These are phyloP conservation scores for Halophytophthora polymorphica DNA, from an alignment of 352 stramenopile species.

Conservation along the genomic window DNA sequence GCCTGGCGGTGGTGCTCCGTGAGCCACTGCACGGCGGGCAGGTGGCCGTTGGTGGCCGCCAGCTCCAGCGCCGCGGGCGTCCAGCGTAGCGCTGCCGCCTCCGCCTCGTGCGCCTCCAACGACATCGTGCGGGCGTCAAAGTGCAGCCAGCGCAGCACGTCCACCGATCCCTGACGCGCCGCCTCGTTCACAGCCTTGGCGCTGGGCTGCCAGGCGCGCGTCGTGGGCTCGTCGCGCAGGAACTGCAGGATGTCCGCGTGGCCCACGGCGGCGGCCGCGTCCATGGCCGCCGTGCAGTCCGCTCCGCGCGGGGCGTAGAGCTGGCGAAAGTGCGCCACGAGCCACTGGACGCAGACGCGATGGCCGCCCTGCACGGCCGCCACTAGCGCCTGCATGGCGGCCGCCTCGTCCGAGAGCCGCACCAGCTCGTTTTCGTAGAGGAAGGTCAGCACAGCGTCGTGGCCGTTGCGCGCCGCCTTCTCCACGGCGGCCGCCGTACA, in stretches of 20 bases:
- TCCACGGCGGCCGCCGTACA: slow-evolving; percentile 58
- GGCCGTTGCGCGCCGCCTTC: slow-evolving; percentile 64
- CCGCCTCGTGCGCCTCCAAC: slow-evolving; percentile 4
- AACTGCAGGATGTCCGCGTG: slow-evolving; percentile 61
- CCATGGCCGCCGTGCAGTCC: slow-evolving; percentile 41
- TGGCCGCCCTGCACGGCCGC: slow-evolving; percentile 54
- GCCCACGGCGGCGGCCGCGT: slow-evolving; percentile 43
- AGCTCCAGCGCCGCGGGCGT: slow-evolving; percentile 52
- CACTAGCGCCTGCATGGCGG: slow-evolving; percentile 54
- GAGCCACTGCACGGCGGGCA: slow-evolving; percentile 60
- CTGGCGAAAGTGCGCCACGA: slow-evolving; percentile 41
- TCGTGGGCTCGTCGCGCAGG: slow-evolving; percentile 34
- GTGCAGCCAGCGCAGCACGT: slow-evolving; percentile 59
- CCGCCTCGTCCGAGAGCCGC: slow-evolving; percentile 31
- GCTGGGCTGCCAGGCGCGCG: slow-evolving; percentile 45
- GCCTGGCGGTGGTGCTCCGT: slow-evolving; percentile 43
- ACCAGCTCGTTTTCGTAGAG: slow-evolving; percentile 57
- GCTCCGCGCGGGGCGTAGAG: slow-evolving; percentile 30
- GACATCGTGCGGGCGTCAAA: slow-evolving; percentile 6
- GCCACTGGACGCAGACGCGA: slow-evolving; percentile 52
- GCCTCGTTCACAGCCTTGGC: slow-evolving; percentile 57
- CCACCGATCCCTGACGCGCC: slow-evolving; percentile 42
- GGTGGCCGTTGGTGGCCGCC: slow-evolving; percentile 59
- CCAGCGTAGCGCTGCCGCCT: slow-evolving; percentile 30
- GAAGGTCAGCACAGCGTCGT: slow-evolving; percentile 53